Evolutionary conservation across 2,329 filamentous ascomycete genomes (phyloP), one percentile per base, ranked within the genome.

Genomic region (Achaetomium macrosporum): DNA sequence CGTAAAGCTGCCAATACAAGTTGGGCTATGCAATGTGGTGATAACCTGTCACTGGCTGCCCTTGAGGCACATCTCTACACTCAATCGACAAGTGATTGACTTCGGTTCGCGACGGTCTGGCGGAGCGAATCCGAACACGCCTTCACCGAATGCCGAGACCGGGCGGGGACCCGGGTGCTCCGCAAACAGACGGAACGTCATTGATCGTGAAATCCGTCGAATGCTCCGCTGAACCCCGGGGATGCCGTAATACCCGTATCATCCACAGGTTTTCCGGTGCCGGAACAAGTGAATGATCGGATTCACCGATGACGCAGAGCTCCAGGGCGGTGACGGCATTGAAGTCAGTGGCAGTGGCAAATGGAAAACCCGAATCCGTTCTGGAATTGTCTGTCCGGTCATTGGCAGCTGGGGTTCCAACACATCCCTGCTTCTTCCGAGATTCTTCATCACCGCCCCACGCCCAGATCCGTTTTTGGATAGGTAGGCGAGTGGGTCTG

Each of bases 371-470:
- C 29, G 20, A 13, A 15, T 2, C 9, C 41, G 19, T 47, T 52
- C 43, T 19, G 45, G 36, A 49, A 13, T 36, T 12, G 43, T 25
- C 33, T 29, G 37, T 30, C 7, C 30, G n/a, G 30, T 53, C 48
- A 51, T 53, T 55, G 56, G 30, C 33, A 48, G 46, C 33, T 49
- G 31, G 37, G 7, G 43, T 39, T 47, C 48, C 16, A 47, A 40
- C 43, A 30, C 40, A 15, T 12, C 33, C 50, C 48, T 50, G 50
- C 17, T 37, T 48, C 20, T 56, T 45, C 57, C 57, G 59, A 59
- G 30, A 50, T 53, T 61, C 56, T 58, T 57, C 58, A 54, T 50
- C 50, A 45, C n/a, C 7, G 30, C 43, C 35, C 52, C 49, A 42
- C 50, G 33, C 20, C 16, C n/a, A 17, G 8, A 15, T 25, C 57